Evolutionary conservation across 23 red algal genomes (phyloP), one percentile per base, ranked within the genome.

Genomic region (Chondrus crispus): DNA sequence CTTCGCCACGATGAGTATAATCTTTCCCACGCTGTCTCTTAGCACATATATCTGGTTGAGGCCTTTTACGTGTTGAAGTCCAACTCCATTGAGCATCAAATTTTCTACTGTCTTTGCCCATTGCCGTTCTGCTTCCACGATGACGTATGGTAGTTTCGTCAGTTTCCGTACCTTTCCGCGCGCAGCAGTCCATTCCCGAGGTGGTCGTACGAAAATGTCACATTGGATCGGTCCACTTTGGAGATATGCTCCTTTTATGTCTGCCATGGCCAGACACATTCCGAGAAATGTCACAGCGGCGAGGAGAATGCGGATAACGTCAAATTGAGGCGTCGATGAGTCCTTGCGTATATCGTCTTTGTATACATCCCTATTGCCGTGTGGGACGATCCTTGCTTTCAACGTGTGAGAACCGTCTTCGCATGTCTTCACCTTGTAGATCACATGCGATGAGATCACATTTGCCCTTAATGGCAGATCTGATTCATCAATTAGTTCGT

Each of bases 201-300:
- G 51, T 36, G 78, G 40, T 58, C 1, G 13, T 0, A 82, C 29
- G 22, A 1, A 82, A 12, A 58, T 50, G 30, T 80, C 48, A 24
- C 51, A 7, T 57, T 82, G 52, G 78, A 60, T 82, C 14, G 48
- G 48, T 62, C 46, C 1, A 24, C 78, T 82, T 58, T 82, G 78
- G 7, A 82, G 39, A 57, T 82, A 62, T 8, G 78, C 78, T 12
- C 48, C 48, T 82, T 82, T 82, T 8, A 82, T 82, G 0, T 82
- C 78, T 18, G 48, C 48, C 26, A 20, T 43, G 26, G 7, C 40
- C 11, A 82, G 7, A 55, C 46, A 24, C n/a, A 82, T 55, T 46
- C 28, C 20, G 16, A 49, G 74, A 20, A 51, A 1, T 57, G 11
- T 2, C 26, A 46, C 19, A 1, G 57, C 18, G 24, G 11, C 29